Base-by-base conservation (phyloP, 495 filamentous ascomycete genomes). In the Penicillium crystallinum region DNA sequence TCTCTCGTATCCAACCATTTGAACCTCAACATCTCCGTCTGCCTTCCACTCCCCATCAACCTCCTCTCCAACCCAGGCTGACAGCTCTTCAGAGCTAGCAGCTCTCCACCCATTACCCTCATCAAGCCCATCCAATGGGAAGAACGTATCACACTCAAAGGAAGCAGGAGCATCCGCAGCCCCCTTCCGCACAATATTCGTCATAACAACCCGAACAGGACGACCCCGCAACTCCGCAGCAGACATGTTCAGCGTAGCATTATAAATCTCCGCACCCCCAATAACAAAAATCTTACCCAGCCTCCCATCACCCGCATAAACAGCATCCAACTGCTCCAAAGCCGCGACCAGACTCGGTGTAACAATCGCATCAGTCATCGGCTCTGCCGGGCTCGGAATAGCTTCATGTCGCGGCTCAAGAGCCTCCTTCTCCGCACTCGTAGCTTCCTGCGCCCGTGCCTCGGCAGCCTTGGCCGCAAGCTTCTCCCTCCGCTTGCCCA, bases 111-210 rank as follows among this genome's bases (percentile, higher is more conserved):
- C 68, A 57, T 62, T 56, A 50, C 59, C 45, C 18, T 12, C 12
- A 15, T 53, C 49, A 36, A 72, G 51, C 35, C 54, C 56, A 64
- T 78, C 71, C 22, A 87, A 54, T 6, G 88, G 87, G 63, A 97
- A 97, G 53, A 87, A 87, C 0, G 86, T 87, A 83, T 98, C 93
- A 67, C 91, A 96, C 56, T 91, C 89, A 72, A 86, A 96, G 44
- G 82, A 50, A 73, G 45, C 34, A 91, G 72, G 52, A 79, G 74
- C 57, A 40, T 46, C 64, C 25, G 67, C 61, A 74, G 62, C 23
- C 40, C 40, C 55, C 33, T 60, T 65, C 56, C 58, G 58, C 45
- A 67, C 63, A 43, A 77, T 69, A 61, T 70, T 63, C 43, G 74
- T 77, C 73, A 76, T 71, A 38, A 77, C 62, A 66, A 77, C 65